Percentiles rank a stretch among this genome's conserved stretches.
phyloP scores from a whole-genome alignment of 1,284 basidiomycete genomes.

The Inonotus hispidus region DNA sequence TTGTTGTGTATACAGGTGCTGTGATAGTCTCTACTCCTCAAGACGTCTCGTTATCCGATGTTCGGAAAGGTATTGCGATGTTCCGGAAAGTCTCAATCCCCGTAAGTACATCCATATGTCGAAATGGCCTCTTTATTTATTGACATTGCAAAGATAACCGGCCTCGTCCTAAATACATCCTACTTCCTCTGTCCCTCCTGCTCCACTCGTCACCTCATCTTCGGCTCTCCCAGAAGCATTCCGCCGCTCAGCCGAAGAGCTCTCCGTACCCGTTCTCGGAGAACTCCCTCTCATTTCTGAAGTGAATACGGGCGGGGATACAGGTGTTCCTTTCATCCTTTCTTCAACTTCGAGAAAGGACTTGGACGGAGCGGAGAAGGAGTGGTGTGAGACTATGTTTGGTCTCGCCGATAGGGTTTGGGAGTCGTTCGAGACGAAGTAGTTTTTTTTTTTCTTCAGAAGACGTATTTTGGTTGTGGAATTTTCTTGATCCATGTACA shows the following conservation, averaged over 20 bases:
- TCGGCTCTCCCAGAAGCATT: slow-evolving; percentile 72
- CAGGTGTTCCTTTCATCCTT: slow-evolving; percentile 58
- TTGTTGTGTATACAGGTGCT: slow-evolving; percentile 48
- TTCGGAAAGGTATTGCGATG: slow-evolving; percentile 91
- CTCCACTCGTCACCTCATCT: slow-evolving; percentile 67
- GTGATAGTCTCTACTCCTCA: slow-evolving; percentile 96
- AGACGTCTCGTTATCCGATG: slow-evolving; percentile 89
- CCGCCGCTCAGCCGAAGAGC: slow-evolving; percentile 52
- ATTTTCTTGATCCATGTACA: no score
- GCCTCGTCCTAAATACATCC: slow-evolving; percentile 88
- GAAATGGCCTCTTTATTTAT: not conserved
- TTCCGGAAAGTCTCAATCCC: slow-evolving; percentile 88
- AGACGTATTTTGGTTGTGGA: no score
- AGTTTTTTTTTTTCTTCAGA: no score
- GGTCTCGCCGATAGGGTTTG: slow-evolving; percentile 39
- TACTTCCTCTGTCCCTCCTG: slow-evolving; percentile 85
- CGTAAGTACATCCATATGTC: slow-evolving; percentile 40
- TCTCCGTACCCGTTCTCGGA: slow-evolving; percentile 71
- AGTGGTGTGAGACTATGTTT: slow-evolving; percentile 47
- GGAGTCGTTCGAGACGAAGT: slow-evolving; percentile 20
- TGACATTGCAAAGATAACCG: slow-evolving; percentile 65
- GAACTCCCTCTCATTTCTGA: slow-evolving; percentile 79
- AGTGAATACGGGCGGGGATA: slow-evolving; percentile 75
- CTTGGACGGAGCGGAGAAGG: slow-evolving; percentile 28
- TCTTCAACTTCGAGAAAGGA: slow-evolving; percentile 22